Evolutionary conservation across 2,329 filamentous ascomycete genomes (phyloP).

Genomic region (Fusarium nanum): DNA sequence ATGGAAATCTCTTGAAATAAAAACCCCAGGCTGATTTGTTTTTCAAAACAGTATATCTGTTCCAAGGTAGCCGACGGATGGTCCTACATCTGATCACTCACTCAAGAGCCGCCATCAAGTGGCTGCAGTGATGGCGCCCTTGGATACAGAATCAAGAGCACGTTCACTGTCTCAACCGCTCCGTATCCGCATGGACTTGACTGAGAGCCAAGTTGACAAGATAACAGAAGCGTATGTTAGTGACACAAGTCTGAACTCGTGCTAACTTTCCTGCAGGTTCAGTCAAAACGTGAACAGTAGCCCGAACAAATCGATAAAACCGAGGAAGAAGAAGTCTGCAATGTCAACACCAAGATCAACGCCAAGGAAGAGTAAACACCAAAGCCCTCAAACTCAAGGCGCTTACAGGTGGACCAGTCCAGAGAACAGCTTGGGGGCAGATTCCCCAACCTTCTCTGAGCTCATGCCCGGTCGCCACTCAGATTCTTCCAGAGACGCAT

Average conservation of each 20-base stretch:
- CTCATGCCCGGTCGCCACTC: conserved; percentile 46
- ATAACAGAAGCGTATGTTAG: conserved; percentile 58
- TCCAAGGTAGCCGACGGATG: background rate
- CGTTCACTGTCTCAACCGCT: conserved; percentile 56
- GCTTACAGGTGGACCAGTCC: conserved; percentile 16
- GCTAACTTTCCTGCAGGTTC: conserved; percentile 47
- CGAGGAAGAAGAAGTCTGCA: conserved; percentile 25
- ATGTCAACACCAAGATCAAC: conserved; percentile 39
- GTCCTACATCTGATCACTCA: background rate
- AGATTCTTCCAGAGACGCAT: conserved; percentile 25
- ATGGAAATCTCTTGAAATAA: background rate
- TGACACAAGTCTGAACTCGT: too few species aligned
- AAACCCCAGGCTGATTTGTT: background rate
- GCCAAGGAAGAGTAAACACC: conserved; percentile 30
- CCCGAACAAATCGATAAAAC: conserved; percentile 37
- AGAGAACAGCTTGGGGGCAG: conserved; percentile 17
- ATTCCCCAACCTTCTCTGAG: conserved; percentile 49
- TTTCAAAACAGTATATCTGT: background rate
- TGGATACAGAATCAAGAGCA: conserved; percentile 52
- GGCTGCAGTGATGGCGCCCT: conserved; percentile 41
- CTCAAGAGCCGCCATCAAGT: background rate
- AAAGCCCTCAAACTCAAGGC: background rate
- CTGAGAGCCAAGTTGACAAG: conserved; percentile 61
- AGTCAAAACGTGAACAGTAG: conserved; percentile 48
- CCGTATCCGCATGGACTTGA: conserved; percentile 61